phyloP scores from a whole-genome alignment of 192 early-diverging fungal genomes.

The Ambispora gerdemannii region DNA sequence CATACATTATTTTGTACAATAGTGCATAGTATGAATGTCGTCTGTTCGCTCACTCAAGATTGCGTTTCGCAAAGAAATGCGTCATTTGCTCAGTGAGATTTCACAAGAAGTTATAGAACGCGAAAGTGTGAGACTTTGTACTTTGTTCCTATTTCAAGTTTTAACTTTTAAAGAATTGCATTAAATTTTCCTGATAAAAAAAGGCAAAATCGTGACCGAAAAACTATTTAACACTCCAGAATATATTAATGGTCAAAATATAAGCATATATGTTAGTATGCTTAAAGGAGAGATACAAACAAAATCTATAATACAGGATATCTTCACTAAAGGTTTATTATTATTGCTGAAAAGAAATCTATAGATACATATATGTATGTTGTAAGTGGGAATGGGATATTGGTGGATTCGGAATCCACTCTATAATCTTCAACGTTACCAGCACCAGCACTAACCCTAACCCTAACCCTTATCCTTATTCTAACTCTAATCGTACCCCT shows the following conservation, averaged over 20 bases:
- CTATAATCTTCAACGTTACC: too few species aligned
- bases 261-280: slow-evolving; percentile 57
- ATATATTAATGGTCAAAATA: slow-evolving; percentile 42
- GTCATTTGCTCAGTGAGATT: slow-evolving; percentile 3
- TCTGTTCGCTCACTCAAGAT: not conserved
- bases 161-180: not conserved
- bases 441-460: too few species aligned
- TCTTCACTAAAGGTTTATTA: slow-evolving; percentile 44
- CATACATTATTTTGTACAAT: too few species aligned
- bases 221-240: slow-evolving; percentile 35
- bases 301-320: slow-evolving; percentile 42
- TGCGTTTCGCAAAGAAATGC: slow-evolving; percentile 22
- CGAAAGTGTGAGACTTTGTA: slow-evolving; percentile 9
- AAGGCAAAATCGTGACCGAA: slow-evolving; percentile 39
- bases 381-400: too few species aligned
- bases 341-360: too few species aligned
- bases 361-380: too few species aligned
- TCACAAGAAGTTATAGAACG: not conserved
- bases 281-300: slow-evolving; percentile 51
- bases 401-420: too few species aligned
- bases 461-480: too few species aligned
- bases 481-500: too few species aligned
- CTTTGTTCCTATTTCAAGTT: not conserved
- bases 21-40: too few species aligned
- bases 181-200: not conserved